Evolutionary conservation across 139 green algal species (phyloP).

Genomic region (Zygnema cylindricum): DNA sequence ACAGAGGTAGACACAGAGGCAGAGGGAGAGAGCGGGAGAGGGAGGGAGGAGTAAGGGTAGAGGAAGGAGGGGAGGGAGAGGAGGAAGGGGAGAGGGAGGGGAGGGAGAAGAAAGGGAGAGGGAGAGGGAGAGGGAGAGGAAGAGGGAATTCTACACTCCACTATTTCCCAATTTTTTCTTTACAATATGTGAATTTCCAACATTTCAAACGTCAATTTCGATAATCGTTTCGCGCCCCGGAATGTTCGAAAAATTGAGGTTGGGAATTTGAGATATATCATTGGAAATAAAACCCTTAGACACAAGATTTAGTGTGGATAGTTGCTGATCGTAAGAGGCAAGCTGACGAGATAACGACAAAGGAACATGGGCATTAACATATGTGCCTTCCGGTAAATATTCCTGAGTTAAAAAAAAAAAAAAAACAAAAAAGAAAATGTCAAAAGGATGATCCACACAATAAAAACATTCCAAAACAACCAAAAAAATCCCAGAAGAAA

Average conservation of each 20-base stretch:
- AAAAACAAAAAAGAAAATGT: neutral
- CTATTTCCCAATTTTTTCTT: neutral
- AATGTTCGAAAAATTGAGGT: neutral
- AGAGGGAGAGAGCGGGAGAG: neutral
- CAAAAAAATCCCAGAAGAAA: too few relatives aligned
- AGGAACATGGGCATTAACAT: slow-evolving; percentile 48
- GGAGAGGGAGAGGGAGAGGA: neutral
- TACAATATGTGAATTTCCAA: neutral
- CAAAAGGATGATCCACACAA: neutral
- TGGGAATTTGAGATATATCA: neutral
- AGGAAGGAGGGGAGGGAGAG: neutral
- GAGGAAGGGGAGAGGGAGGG: neutral
- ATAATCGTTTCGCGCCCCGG: neutral
- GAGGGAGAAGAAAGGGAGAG: neutral
- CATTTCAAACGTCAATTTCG: neutral
- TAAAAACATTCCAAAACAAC: neutral
- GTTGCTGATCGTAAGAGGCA: neutral
- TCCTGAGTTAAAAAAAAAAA: slow-evolving; percentile 36
- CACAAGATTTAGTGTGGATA: neutral
- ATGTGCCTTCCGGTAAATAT: slow-evolving; percentile 52
- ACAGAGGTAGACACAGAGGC: neutral
- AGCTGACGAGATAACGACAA: slow-evolving; percentile 41
- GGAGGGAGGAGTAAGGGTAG: neutral
- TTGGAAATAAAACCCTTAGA: neutral
- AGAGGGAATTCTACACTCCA: neutral